A percentile compares a stretch with the other conserved stretches of the same genome.
Evolutionary conservation across 225 moss, liverwort and hornwort species (phyloP).

Genomic region (Pseudoscleropodium purum): DNA sequence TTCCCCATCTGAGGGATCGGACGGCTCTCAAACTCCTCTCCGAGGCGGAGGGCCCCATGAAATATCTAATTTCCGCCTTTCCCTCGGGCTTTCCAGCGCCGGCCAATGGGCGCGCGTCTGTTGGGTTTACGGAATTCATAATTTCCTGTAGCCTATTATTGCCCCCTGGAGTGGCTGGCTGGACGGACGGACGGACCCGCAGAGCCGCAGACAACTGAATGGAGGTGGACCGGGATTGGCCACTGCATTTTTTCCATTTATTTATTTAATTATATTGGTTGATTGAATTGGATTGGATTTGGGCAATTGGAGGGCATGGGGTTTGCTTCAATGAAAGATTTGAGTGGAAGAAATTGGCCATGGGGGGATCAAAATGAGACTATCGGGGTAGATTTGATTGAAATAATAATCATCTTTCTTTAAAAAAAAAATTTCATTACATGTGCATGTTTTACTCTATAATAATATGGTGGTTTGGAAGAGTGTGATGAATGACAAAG

Average conservation of each 20-base stretch:
- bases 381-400: too few species aligned
- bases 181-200: background rate
- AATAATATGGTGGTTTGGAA: fast-evolving
- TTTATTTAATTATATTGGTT: too few species aligned
- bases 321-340: background rate
- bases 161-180: background rate
- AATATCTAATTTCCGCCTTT: background rate
- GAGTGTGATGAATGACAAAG: fast-evolving
- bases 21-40: background rate
- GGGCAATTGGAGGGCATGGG: background rate
- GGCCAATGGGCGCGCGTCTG: background rate
- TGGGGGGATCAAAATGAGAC: background rate
- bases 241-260: background rate
- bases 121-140: background rate
- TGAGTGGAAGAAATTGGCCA: background rate
- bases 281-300: background rate
- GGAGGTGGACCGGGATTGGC: background rate
- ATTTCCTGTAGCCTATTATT: background rate
- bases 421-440: fast-evolving
- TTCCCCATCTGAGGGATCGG: background rate
- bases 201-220: background rate
- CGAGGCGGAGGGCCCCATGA: background rate
- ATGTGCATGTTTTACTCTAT: fast-evolving
- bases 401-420: background rate
- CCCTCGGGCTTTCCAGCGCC: background rate